Base-by-base conservation (phyloP, 2,329 filamentous ascomycete species). In the Fusarium nygamai region DNA sequence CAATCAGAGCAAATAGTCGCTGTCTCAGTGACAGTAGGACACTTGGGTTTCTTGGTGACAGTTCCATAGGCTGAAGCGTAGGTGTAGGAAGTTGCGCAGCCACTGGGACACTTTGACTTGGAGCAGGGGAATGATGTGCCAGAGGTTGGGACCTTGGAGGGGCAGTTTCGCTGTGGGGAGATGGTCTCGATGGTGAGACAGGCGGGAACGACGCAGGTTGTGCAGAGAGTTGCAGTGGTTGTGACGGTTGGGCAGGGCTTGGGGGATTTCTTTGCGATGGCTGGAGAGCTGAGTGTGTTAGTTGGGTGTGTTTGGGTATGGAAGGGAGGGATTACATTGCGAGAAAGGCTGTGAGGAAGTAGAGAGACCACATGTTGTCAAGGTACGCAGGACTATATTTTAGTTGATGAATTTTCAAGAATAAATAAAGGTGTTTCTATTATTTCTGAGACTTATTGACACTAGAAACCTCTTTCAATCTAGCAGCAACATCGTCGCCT, bases 11-110 rank as follows among this genome's bases (percentile, higher is more conserved):
- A 84, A n/a, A 78, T 64, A 14, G 78, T 77, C 8, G 68, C 47
- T 12, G 79, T 81, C 13, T 75, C 60, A 3, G 81, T 83, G 10
- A 82, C 79, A 16, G 82, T 83, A 27, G 82, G 82, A n/a, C 82
- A 84, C 4, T 47, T 48, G 7, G 71, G 54, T 22, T 64, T 59
- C 22, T 54, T 63, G 8, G 69, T 67, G 5, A 62, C 53, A 11
- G 71, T 69, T 17, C 69, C 66, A 38, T 71, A 76, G 9, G 61
- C 50, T 22, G 76, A 76, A 29, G 64, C 61, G 57, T 67, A 75
- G 33, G 76, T 54, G 56, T 80, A 80, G 11, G 69, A 67, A 9
- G 79, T 80, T 9, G 69, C 58, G 47, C 79, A 80, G 6, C 78
- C 78, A 8, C 36, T 29, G 8, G 78, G 78, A 38, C 79, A 80